Evolutionary conservation across 306 rosid species (phyloP), one percentile per base, ranked within the genome.

Genomic region (Lotus japonicus): DNA sequence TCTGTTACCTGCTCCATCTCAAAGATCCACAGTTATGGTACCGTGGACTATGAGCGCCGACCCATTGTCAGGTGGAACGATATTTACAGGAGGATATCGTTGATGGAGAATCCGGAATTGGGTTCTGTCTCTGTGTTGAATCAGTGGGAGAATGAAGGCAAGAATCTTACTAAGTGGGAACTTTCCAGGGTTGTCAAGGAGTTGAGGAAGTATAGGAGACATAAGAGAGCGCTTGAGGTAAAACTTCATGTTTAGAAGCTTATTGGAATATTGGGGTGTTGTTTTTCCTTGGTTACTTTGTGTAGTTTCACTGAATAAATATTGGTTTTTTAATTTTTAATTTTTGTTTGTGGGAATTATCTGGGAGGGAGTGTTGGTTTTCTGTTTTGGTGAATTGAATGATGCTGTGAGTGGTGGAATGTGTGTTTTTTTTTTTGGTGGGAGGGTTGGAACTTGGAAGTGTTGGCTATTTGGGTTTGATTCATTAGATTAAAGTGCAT

Each of bases 81-180:
- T 4, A 52, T 95, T n/a, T 84, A 80, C 74, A 78, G 73, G 74
- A 88, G 79, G 52, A 87, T 95, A 39, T 82, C 96, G 0, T 55
- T 84, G 52, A 75, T 79, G 82, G 75, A 79, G 13, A 80, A 85
- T 13, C 91, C 92, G 1, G 85, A 90, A 11, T 2, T 79, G 62
- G 87, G 90, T 38, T 84, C 92, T 39, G 81, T 88, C 21, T 71
- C 61, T 56, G 90, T 90, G 33, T 59, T 95, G 77, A 84, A 83
- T 45, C 83, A 81, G 77, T 95, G 97, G 99, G 99, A 95, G 87
- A 87, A 83, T 50, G 85, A 88, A 81, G 92, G 96, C 0, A 88
- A 59, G 64, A 54, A 9, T 43, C 80, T 95, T 59, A 81, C 89
- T 4, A 95, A 88, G 60, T 90, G 96, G 97, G 95, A 88, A 59